Base-by-base conservation (phyloP, 1,139 yeast genomes). In the Sugiyamaella sp. region DNA sequence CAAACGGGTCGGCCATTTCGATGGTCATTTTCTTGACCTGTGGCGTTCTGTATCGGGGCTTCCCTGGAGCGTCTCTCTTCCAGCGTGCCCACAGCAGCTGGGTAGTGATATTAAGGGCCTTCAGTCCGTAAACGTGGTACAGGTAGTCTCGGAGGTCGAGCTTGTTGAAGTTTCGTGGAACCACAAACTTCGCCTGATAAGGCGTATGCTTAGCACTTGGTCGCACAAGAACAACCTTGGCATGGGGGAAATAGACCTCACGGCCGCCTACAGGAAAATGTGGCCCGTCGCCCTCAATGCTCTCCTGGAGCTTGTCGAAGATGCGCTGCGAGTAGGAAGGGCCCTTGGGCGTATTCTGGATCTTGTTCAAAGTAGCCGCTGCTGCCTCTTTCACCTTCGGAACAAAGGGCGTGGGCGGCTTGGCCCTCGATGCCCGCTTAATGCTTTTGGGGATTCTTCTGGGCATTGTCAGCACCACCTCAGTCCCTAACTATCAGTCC, bases 141-240 rank as follows among this genome's bases (percentile, higher is more conserved):
- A 91, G 77, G 67, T 91, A 91, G 74, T 91, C 98, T 71, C 97
- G 80, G 62, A 91, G 78, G 68, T 90, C 97, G 74, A 90, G 77
- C 71, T 89, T 89, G 74, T 91, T 91, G 78, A 90, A 89, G 57
- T 88, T 82, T 67, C 89, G 83, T 21, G 98, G 97, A 29, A 91
- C 97, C 61, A 88, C 81, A 69, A 91, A 91, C 71, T 89, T 90
- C 49, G 97, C 97, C 71, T 90, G 97, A 72, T 85, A 89, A 50
- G 98, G 98, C 0, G 97, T 88, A 71, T 89, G 96, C 68, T 89
- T 89, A 20, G 98, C 97, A 66, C 87, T 87, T 46, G 97, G 96
- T 67, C 96, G 80, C 60, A 91, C 74, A 42, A 91, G 76, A 51
- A 87, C 81, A 40, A 91, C 76, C 60, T 95, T 78, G 1, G 95